These are phyloP conservation scores for Glebionis coronaria DNA, from an alignment of 129 eudicot species.

Conservation along the genomic window DNA sequence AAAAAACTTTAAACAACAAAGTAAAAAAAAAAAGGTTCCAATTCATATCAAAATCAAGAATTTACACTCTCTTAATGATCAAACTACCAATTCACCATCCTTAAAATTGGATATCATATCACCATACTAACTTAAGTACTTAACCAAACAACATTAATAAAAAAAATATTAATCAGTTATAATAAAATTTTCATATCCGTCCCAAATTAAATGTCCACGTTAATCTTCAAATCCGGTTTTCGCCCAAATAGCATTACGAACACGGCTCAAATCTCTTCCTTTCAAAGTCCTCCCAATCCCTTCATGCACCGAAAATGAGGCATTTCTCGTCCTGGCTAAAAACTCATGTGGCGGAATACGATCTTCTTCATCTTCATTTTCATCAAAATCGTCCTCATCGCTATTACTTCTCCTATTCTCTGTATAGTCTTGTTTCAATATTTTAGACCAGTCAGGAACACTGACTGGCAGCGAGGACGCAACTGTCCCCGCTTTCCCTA, in stretches of 20 bases:
- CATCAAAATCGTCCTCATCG: constrained; percentile 45
- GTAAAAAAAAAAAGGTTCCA: constrained; percentile 20
- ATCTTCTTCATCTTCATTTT: constrained; percentile 38
- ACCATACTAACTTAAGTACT: no score
- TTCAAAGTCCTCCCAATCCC: constrained; percentile 83
- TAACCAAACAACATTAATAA: neutral
- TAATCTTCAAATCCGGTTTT: constrained; percentile 80
- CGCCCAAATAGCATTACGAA: constrained; percentile 77
- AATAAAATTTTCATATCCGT: neutral
- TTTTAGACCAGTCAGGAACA: constrained; percentile 80
- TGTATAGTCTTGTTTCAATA: constrained; percentile 47
- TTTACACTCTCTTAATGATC: constrained; percentile 21
- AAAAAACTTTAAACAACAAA: neutral
- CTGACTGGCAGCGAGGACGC: constrained; percentile 74
- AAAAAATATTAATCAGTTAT: constrained; percentile 10
- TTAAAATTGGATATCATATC: constrained; percentile 1
- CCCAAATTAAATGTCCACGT: neutral
- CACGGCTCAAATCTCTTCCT: constrained; percentile 84
- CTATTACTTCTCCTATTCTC: constrained; percentile 46
- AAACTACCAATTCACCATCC: constrained; percentile 25
- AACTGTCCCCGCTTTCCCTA: constrained; percentile 31
- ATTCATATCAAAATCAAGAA: constrained; percentile 28
- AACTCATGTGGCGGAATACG: constrained; percentile 92
- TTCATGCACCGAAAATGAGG: constrained; percentile 82
- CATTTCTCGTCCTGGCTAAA: constrained; percentile 66